Conservation (phyloP, 1,284 basidiomycete genomes). For the Polyporus tsugae region DNA sequence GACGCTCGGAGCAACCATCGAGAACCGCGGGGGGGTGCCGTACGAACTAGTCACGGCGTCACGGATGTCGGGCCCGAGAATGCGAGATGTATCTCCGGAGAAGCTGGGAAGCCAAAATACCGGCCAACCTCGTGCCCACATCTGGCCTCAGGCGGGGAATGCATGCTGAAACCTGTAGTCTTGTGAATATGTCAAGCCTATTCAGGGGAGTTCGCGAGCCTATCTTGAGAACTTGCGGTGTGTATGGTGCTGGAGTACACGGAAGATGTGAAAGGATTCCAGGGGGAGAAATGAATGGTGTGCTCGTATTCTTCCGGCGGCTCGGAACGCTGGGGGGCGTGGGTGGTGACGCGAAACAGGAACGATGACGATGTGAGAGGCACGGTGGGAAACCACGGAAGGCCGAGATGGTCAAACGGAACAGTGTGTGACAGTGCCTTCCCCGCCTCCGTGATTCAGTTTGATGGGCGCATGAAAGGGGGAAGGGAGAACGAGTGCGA, state of each 20-base stretch:
- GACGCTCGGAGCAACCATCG: slow-evolving; percentile 5
- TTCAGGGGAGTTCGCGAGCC: neutral
- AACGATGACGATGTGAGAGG: slow-evolving; percentile 22
- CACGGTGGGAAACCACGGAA: slow-evolving; percentile 13
- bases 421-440: slow-evolving; percentile 11
- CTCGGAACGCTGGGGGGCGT: slow-evolving; percentile 16
- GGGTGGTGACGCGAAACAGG: slow-evolving; percentile 15
- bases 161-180: neutral
- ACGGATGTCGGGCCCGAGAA: slow-evolving; percentile 26
- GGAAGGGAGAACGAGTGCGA: neutral
- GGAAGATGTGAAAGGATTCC: slow-evolving; percentile 10
- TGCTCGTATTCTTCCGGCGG: slow-evolving; percentile 16
- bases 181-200: neutral
- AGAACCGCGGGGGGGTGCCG: slow-evolving; percentile 5
- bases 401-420: slow-evolving; percentile 17
- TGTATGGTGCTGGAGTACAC: slow-evolving; percentile 5
- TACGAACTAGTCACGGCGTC: slow-evolving; percentile 6
- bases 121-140: slow-evolving; percentile 18
- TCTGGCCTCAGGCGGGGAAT: neutral
- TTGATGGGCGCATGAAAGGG: slow-evolving; percentile 8
- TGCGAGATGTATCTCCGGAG: slow-evolving; percentile 20
- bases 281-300: neutral
- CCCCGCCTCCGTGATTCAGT: slow-evolving; percentile 19
- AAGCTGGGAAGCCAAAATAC: slow-evolving; percentile 16
- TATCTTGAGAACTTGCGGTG: neutral